These are phyloP conservation scores for Euphorbia celastroides DNA, from an alignment of 441 rosid genomes.

Conservation along the genomic window DNA sequence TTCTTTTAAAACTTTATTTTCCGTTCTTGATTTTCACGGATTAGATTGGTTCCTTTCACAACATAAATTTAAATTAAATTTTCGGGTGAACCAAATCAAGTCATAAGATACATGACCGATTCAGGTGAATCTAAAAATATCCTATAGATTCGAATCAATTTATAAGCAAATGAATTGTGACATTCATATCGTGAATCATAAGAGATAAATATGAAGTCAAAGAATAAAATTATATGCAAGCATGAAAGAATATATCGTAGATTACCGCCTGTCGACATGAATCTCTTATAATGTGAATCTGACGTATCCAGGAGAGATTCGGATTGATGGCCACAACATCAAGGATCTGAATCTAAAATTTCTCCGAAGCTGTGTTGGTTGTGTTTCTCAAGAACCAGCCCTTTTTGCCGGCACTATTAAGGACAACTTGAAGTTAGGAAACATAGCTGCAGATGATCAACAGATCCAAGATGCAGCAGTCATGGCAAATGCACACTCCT, in stretches of 20 bases:
- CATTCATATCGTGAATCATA: too few relatives aligned
- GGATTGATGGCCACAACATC: slow-evolving; percentile 47
- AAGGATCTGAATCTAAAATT: slow-evolving; percentile 49
- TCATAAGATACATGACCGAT: too few relatives aligned
- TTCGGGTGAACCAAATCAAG: too few relatives aligned
- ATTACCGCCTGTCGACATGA: neutral
- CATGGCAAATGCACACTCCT: slow-evolving; percentile 57
- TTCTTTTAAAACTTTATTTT: too few relatives aligned
- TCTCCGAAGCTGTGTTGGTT: slow-evolving; percentile 48
- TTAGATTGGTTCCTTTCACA: too few relatives aligned
- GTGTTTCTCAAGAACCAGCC: slow-evolving; percentile 62
- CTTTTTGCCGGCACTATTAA: slow-evolving; percentile 54
- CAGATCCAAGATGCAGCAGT: slow-evolving; percentile 44
- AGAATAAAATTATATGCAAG: neutral
- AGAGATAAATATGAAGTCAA: too few relatives aligned
- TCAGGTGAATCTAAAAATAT: too few relatives aligned
- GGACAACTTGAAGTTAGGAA: slow-evolving; percentile 60
- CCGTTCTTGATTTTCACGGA: too few relatives aligned
- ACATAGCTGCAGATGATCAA: slow-evolving; percentile 44
- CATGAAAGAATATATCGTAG: neutral
- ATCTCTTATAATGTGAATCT: neutral
- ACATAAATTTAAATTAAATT: too few relatives aligned
- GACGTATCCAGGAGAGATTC: slow-evolving; percentile 38
- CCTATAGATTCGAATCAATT: too few relatives aligned
- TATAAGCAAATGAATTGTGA: too few relatives aligned